Percentiles rank a stretch among this genome's conserved stretches.
These are phyloP conservation scores for Selenicereus undatus DNA, from an alignment of 148 eudicot genomes.

Conservation along the genomic window DNA sequence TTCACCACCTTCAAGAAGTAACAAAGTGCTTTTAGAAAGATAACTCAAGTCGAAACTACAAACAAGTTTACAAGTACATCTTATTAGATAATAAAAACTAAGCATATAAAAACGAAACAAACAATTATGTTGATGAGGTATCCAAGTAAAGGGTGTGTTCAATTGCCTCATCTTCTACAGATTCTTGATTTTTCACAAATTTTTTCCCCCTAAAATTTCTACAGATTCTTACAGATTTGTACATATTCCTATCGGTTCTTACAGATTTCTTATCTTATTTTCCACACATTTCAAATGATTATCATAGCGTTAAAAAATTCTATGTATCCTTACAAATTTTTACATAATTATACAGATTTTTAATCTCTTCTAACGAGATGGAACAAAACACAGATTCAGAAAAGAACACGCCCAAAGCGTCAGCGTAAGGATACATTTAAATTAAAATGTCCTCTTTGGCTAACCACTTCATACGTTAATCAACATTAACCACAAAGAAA, in stretches of 20 bases:
- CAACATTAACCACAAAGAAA: no score
- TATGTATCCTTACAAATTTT: not conserved
- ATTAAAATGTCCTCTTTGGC: no score
- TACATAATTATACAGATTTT: not conserved
- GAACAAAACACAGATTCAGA: not conserved
- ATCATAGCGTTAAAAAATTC: not conserved
- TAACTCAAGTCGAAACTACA: not conserved
- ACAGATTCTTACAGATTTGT: not conserved
- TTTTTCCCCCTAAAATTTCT: not conserved
- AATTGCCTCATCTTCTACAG: not conserved
- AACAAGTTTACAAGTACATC: not conserved
- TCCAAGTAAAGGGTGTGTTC: not conserved
- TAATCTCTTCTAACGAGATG: not conserved
- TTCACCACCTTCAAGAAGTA: constrained; percentile 68
- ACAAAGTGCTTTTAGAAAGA: constrained; percentile 5
- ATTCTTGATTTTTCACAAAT: not conserved
- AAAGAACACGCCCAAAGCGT: not conserved
- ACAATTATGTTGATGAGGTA: no score
- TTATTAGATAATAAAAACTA: not conserved
- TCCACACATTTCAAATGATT: not conserved
- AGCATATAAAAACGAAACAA: not conserved
- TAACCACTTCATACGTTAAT: no score
- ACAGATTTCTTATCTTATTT: not conserved
- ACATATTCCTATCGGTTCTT: not conserved
- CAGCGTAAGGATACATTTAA: no score